Evolutionary conservation across 306 rosid genomes (phyloP), one percentile per base, ranked within the genome.

Genomic region (Quercus engelmannii): DNA sequence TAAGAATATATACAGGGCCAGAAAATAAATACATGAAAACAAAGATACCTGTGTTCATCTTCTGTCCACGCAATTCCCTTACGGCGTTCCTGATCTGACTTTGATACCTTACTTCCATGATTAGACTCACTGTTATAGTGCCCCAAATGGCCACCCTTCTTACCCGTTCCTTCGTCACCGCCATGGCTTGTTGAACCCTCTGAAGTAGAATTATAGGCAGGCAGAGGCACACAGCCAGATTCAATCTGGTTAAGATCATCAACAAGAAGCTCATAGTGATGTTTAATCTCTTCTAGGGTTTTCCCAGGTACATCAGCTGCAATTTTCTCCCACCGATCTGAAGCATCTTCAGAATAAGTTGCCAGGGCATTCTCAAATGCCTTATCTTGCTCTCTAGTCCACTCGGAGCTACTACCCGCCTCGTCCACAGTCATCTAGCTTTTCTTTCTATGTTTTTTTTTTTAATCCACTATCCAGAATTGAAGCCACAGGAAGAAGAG

Each of bases 21-120:
- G 15, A 74, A 84, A 75, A 18, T 17, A 67, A 49, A 35, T 18
- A 78, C 43, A 69, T 38, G 25, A 33, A 74, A 81, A 5, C 75
- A 83, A 68, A 76, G 79, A 81, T 61, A 88, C 99, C 97, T 92
- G 97, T 94, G 99, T 78, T 94, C 99, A 62, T 94, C 99, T 80
- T 92, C 97, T 21, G 99, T 92, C 99, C 99, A 94, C 79, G 99
- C 97, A 87, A 94, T 88, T 56, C 99, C 99, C 86, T 94, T 94
- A 35, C 99, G 93, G 1, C 99, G 91, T 81, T 94, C 99, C 86
- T 94, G 98, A 76, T 94, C 99, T 9, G 99, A 87, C 87, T 87
- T 90, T 69, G 97, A 91, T 75, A 86, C 86, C 84, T 92, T 94
- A 84, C 86, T 89, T 78, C 97, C 98, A 71, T 87, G 92, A 78